Evolutionary conservation across 768 basidiomycete species (phyloP), one percentile per base, ranked within the genome.

Genomic region (Mycena rosella): DNA sequence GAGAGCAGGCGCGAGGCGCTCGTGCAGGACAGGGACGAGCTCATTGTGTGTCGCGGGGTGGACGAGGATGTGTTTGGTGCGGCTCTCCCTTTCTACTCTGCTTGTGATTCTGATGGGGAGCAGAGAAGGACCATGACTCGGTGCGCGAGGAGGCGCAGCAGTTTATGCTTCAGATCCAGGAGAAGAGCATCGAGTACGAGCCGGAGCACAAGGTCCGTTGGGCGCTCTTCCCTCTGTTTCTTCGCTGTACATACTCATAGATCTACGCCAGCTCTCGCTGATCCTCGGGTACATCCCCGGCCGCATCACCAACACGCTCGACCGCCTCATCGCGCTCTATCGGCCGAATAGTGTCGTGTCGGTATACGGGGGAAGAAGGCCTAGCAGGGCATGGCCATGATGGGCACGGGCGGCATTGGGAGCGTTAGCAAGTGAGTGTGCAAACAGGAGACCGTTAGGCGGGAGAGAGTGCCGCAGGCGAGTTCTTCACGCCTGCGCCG

Each of bases 261-360:
- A 6, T 18, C 2, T 10, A n/a, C 20, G 27, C 14, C 67, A 94
- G 91, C 85, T 99, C 29, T 96, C 93, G 0, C 86, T 99, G 56
- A 91, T 98, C 56, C 89, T 99, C 45, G 97, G 98, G 81, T 96
- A 93, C 76, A 93, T 98, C 54, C 94, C 96, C 0, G 98, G 97
- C 34, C 91, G 90, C 62, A 88, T 97, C 7, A 94, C 95, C 0
- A 89, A 92, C 56, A 94, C 94, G 13, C 90, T 99, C 60, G 95
- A 98, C 75, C 91, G 96, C 57, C 88, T 96, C 66, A 96, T 97
- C 70, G 93, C 95, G 0, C 86, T 98, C 9, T 96, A 97, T 74
- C 91, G 93, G 38, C 95, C 95, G 6, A 96, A 97, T 77, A 92
- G 94, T 0, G 86, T 99, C 59, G 91, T 99, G 97, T 99, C 30